Evolutionary conservation across 192 early-diverging fungal genomes (phyloP).

Genomic region (Chytriomyces hyalinus): DNA sequence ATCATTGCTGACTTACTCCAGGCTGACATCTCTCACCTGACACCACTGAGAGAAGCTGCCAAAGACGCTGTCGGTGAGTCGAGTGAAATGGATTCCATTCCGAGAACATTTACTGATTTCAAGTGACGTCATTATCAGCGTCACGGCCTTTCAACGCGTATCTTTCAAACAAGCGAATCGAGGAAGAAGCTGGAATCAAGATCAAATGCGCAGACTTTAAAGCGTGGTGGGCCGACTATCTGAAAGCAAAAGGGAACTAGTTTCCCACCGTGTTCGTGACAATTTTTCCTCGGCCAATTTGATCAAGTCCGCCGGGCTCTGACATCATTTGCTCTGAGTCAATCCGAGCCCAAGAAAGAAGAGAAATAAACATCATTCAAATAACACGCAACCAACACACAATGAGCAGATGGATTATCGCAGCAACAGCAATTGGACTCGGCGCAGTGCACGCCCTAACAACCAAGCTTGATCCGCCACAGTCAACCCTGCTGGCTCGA

Average conservation of each 20-base stretch:
- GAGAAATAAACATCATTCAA: too few relatives aligned
- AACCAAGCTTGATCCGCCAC: too few relatives aligned
- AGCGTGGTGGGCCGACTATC: conserved; percentile 55
- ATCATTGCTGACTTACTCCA: conserved; percentile 32
- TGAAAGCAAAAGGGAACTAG: conserved; percentile 3
- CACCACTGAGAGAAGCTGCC: conserved; percentile 39
- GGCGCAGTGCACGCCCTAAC: too few relatives aligned
- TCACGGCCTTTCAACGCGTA: conserved; percentile 68
- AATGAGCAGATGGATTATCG: too few relatives aligned
- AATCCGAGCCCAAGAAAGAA: too few relatives aligned
- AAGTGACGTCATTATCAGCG: conserved; percentile 44
- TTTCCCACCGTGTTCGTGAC: too few relatives aligned
- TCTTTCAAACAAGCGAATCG: conserved; percentile 65
- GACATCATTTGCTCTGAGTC: too few relatives aligned
- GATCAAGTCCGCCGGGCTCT: too few relatives aligned
- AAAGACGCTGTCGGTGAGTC: conserved; percentile 14
- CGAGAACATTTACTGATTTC: conserved; percentile 3
- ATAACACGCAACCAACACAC: too few relatives aligned
- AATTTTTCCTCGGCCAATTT: too few relatives aligned
- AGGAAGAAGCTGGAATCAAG: conserved; percentile 57
- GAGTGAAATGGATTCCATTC: conserved; percentile 1
- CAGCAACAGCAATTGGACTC: too few relatives aligned
- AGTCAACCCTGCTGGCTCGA: too few relatives aligned
- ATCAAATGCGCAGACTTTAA: conserved; percentile 57
- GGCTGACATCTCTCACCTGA: conserved; percentile 56